Conservation (phyloP, 352 stramenopile species). For the Aphanomyces invadans region DNA sequence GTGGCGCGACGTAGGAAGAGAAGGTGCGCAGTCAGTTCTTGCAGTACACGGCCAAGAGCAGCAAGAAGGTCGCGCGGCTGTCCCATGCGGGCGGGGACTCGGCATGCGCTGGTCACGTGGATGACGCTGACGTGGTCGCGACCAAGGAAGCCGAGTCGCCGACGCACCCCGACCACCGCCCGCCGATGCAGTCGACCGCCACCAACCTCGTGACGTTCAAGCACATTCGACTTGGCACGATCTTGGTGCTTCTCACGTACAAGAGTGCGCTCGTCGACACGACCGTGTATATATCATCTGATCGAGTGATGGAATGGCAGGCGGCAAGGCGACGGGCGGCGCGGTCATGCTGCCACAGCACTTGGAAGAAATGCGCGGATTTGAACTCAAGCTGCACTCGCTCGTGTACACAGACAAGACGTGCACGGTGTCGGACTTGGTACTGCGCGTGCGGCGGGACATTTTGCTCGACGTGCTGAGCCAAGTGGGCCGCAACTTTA, state of each 20-base stretch:
- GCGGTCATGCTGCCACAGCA: slow-evolving; percentile 31
- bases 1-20: background rate
- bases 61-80: background rate
- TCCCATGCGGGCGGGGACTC: slow-evolving; percentile 9
- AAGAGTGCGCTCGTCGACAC: slow-evolving; percentile 70
- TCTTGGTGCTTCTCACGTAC: slow-evolving; percentile 75
- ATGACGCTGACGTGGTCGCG: slow-evolving; percentile 29
- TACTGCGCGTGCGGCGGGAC: slow-evolving; percentile 66
- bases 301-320: background rate
- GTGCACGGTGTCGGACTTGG: slow-evolving; percentile 60
- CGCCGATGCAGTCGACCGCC: too few relatives aligned
- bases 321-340: slow-evolving; percentile 4
- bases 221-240: slow-evolving; percentile 61
- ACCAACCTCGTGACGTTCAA: slow-evolving; percentile 54
- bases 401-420: slow-evolving; percentile 84
- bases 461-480: slow-evolving; percentile 77
- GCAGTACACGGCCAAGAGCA: background rate
- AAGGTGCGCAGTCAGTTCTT: slow-evolving; percentile 22
- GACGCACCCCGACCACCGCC: too few relatives aligned
- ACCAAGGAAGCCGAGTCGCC: slow-evolving; percentile 40
- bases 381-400: slow-evolving; percentile 77
- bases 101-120: background rate
- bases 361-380: slow-evolving; percentile 80
- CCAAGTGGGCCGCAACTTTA: slow-evolving; percentile 79
- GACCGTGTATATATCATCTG: slow-evolving; percentile 22